Conservation (phyloP, 441 rosid species). For the Macaranga tanarius region DNA sequence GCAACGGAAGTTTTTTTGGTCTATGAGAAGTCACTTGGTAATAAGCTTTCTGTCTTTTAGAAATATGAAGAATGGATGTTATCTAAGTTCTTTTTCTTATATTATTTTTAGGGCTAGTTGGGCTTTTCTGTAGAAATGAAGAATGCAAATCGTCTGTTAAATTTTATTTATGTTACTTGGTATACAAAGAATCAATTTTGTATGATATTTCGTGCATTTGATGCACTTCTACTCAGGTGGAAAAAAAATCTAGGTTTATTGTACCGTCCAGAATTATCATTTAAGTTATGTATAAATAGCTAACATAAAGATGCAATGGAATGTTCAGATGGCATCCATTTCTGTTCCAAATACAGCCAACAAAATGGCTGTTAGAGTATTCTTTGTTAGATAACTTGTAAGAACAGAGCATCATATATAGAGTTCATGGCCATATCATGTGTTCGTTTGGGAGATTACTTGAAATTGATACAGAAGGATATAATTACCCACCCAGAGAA, state of each 20-base stretch:
- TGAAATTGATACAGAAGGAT: constrained; percentile 2
- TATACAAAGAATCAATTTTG: neutral
- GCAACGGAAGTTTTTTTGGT: neutral
- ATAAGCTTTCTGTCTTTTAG: neutral
- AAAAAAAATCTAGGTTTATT: neutral
- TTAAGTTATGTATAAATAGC: neutral
- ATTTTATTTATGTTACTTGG: neutral
- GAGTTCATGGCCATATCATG: neutral
- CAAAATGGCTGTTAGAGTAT: neutral
- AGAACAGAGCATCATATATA: neutral
- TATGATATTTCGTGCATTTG: neutral
- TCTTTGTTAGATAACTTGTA: neutral
- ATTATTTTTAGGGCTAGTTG: neutral
- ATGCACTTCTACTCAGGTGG: neutral
- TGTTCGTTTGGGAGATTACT: neutral
- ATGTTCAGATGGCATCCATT: neutral
- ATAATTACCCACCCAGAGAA: constrained; percentile 58
- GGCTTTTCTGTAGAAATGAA: too few species aligned
- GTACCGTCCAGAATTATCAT: neutral
- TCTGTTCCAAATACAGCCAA: neutral
- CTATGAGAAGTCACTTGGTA: neutral
- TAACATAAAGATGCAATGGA: neutral
- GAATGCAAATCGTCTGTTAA: neutral
- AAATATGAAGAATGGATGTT: neutral
- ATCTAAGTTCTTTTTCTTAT: neutral